Conservation (phyloP, 176 grass and related monocot species). For the Panicum miliaceum region DNA sequence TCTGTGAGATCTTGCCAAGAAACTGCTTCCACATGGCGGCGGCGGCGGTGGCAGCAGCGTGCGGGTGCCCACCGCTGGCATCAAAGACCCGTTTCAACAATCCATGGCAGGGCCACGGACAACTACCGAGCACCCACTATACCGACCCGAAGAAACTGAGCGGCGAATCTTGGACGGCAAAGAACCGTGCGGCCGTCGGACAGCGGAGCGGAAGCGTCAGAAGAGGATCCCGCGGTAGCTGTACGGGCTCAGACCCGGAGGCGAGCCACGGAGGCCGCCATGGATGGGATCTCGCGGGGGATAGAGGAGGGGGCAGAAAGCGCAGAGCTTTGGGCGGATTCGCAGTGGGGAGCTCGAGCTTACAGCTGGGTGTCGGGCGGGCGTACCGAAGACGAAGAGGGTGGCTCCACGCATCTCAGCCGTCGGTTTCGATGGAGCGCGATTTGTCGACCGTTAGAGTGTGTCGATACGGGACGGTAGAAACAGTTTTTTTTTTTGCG, state of each 20-base stretch:
- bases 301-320: constrained; percentile 33
- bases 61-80: constrained; percentile 26
- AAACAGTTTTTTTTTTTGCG: not conserved
- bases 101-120: constrained; percentile 15
- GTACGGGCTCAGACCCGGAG: constrained; percentile 36
- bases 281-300: constrained; percentile 51
- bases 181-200: constrained; percentile 25
- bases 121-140: constrained; percentile 28
- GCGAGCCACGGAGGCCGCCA: constrained; percentile 32
- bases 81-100: constrained; percentile 52
- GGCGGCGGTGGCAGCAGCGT: constrained; percentile 21
- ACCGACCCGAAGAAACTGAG: constrained; percentile 29
- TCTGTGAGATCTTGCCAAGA: constrained; percentile 81
- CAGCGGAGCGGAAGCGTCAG: not conserved
- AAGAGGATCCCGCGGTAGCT: not conserved
- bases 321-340: constrained; percentile 42
- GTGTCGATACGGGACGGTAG: not conserved
- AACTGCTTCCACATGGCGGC: constrained; percentile 94
- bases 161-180: constrained; percentile 45
- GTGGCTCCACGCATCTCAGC: constrained; percentile 24
- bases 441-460: constrained; percentile 15
- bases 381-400: constrained; percentile 41
- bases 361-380: constrained; percentile 33
- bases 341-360: constrained; percentile 40
- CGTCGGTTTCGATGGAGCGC: constrained; percentile 26